phyloP scores from a whole-genome alignment of 108 stramenopile species.

The Discostella stelligeroides region DNA sequence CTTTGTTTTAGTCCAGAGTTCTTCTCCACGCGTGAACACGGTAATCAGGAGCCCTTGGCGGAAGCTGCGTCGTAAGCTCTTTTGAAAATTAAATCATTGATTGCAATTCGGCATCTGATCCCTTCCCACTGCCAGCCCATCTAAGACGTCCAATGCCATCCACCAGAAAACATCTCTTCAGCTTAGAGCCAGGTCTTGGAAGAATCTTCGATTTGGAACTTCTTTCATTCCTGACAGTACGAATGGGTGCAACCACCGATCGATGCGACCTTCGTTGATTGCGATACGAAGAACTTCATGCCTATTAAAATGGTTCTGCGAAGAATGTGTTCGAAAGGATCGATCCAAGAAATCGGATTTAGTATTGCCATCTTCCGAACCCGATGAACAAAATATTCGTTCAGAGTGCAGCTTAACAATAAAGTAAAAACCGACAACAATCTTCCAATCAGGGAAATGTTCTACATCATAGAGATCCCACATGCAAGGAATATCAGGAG shows the following conservation, averaged over 20 bases:
- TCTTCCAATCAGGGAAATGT: background rate
- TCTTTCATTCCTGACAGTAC: conserved; percentile 50
- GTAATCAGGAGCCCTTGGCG: background rate
- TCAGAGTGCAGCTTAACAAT: background rate
- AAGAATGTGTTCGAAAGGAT: conserved; percentile 68
- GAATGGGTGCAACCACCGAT: conserved; percentile 54
- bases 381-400: background rate
- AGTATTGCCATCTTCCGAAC: conserved; percentile 41
- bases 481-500: too few species aligned
- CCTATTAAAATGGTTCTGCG: conserved; percentile 11
- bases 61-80: conserved; percentile 41
- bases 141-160: conserved; percentile 81
- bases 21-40: conserved; percentile 30
- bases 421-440: background rate
- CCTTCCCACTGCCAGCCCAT: conserved; percentile 77
- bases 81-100: conserved; percentile 58
- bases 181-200: conserved; percentile 71
- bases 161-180: conserved; percentile 74
- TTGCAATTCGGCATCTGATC: conserved; percentile 61
- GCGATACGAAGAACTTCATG: conserved; percentile 39
- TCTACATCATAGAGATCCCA: too few species aligned
- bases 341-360: conserved; percentile 71
- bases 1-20: conserved; percentile 15
- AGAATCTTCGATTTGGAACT: conserved; percentile 63
- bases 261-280: conserved; percentile 60